These are phyloP conservation scores for Fusarium liriodendri DNA, from an alignment of 2,329 filamentous ascomycete species.

Conservation along the genomic window DNA sequence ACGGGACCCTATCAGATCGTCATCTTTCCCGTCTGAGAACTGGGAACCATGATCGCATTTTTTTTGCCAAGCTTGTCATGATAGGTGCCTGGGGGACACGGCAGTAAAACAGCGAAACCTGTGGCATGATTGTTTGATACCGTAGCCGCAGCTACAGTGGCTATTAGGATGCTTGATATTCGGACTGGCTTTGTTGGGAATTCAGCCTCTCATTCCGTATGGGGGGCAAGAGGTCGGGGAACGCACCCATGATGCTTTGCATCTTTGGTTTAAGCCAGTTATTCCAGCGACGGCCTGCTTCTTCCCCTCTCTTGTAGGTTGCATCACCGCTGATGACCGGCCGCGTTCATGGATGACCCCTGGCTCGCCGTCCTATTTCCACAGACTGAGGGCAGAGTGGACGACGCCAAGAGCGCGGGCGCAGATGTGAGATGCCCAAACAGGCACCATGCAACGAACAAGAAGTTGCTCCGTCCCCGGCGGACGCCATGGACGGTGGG, in stretches of 20 bases:
- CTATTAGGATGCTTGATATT: neutral
- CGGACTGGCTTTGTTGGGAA: neutral
- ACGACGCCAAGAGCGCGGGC: conserved; percentile 32
- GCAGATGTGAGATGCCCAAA: conserved; percentile 29
- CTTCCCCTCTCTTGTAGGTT: conserved; percentile 27
- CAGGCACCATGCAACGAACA: conserved; percentile 21
- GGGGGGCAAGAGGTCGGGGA: conserved; percentile 4
- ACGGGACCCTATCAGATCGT: conserved; percentile 41
- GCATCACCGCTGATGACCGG: conserved; percentile 36
- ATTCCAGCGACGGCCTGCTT: neutral
- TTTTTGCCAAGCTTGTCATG: conserved; percentile 28
- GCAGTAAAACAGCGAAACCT: neutral
- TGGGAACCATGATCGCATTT: conserved; percentile 18
- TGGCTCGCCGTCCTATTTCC: conserved; percentile 26
- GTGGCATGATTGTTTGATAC: neutral
- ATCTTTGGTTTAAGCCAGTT: conserved; percentile 1
- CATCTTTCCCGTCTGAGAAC: conserved; percentile 25
- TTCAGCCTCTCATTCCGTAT: neutral
- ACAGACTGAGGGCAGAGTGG: conserved; percentile 16
- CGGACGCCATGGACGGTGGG: conserved; percentile 15
- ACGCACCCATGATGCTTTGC: conserved; percentile 7
- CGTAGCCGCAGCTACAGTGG: neutral
- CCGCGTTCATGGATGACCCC: conserved; percentile 33
- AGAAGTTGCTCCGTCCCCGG: conserved; percentile 20
- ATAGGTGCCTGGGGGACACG: conserved; percentile 1